These are phyloP conservation scores for Ogataea nitratoaversa DNA, from an alignment of 805 yeast species.

Conservation along the genomic window DNA sequence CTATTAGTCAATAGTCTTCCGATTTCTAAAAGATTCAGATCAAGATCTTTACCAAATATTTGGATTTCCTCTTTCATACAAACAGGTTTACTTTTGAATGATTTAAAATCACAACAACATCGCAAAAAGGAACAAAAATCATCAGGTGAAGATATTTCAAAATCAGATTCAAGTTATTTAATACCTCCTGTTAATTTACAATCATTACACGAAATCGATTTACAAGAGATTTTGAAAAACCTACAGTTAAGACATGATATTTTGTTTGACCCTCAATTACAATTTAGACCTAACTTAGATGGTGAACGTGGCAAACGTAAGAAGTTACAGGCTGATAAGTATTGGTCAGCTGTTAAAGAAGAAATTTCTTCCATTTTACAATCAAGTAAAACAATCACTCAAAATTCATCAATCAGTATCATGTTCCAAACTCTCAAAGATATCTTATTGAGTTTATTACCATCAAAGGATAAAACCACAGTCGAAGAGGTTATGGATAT, in stretches of 20 bases:
- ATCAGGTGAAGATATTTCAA: not conserved
- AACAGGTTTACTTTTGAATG: conserved; percentile 14
- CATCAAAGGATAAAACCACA: conserved; percentile 64
- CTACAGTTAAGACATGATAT: conserved; percentile 93
- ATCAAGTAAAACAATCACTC: conserved; percentile 11
- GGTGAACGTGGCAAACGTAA: conserved; percentile 86
- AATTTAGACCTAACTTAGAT: conserved; percentile 85
- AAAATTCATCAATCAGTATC: conserved; percentile 45
- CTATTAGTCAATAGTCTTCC: conserved; percentile 11
- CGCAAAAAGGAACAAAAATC: conserved; percentile 14
- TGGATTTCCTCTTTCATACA: conserved; percentile 25
- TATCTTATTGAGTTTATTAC: conserved; percentile 69
- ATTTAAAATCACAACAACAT: conserved; percentile 19
- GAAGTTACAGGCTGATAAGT: conserved; percentile 68
- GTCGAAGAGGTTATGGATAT: conserved; percentile 74
- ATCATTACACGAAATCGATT: conserved; percentile 78
- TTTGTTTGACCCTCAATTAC: conserved; percentile 85
- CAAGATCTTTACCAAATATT: conserved; percentile 33
- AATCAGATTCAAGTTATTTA: conserved; percentile 4
- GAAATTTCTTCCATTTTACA: conserved; percentile 50
- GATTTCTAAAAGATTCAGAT: conserved; percentile 27
- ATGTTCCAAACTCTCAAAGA: conserved; percentile 76
- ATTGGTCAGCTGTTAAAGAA: conserved; percentile 72
- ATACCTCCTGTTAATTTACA: conserved; percentile 82
- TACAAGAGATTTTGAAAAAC: conserved; percentile 83